Percentiles rank a stretch among this genome's conserved stretches.
Evolutionary conservation across 2,329 filamentous ascomycete genomes (phyloP).

Genomic region (Plectosphaerella sp.): DNA sequence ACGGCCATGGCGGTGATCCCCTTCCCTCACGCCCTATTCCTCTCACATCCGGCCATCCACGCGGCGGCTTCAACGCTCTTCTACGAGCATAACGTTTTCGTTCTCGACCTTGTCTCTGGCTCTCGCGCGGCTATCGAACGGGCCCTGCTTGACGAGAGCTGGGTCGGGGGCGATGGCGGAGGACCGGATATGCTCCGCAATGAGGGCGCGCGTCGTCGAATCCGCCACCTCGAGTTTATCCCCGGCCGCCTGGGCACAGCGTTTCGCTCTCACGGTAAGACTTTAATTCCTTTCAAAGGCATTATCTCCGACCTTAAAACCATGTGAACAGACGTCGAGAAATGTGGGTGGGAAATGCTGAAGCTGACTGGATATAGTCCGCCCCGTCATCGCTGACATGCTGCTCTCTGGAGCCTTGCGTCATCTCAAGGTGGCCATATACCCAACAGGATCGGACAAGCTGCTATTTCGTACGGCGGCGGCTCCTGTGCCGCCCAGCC

Average conservation of each 20-base stretch:
- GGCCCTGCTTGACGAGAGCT: neutral
- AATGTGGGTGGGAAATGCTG: too few species aligned
- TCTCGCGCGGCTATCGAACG: constrained; percentile 7
- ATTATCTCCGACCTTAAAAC: too few species aligned
- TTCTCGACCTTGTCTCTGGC: constrained; percentile 12
- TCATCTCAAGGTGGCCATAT: constrained; percentile 15
- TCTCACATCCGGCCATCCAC: constrained; percentile 16
- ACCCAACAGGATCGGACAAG: constrained; percentile 6
- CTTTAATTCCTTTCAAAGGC: too few species aligned
- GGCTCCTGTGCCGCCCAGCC: neutral
- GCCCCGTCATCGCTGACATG: constrained; percentile 18
- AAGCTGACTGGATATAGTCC: neutral
- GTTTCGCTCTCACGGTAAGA: constrained; percentile 4
- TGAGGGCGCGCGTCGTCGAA: constrained; percentile 10
- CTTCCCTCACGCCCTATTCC: constrained; percentile 14
- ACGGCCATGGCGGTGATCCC: constrained; percentile 3
- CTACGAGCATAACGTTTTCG: constrained; percentile 21
- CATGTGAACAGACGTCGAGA: too few species aligned
- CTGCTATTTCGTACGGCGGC: constrained; percentile 1
- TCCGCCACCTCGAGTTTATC: constrained; percentile 13
- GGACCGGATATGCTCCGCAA: constrained; percentile 9
- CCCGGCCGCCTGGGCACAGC: constrained; percentile 15
- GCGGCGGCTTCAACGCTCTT: constrained; percentile 17
- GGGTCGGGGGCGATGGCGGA: neutral
- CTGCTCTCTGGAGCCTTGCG: constrained; percentile 17